These are phyloP conservation scores for Jimgerdemannia flammicorona DNA, from an alignment of 192 early-diverging fungal genomes.

Conservation along the genomic window DNA sequence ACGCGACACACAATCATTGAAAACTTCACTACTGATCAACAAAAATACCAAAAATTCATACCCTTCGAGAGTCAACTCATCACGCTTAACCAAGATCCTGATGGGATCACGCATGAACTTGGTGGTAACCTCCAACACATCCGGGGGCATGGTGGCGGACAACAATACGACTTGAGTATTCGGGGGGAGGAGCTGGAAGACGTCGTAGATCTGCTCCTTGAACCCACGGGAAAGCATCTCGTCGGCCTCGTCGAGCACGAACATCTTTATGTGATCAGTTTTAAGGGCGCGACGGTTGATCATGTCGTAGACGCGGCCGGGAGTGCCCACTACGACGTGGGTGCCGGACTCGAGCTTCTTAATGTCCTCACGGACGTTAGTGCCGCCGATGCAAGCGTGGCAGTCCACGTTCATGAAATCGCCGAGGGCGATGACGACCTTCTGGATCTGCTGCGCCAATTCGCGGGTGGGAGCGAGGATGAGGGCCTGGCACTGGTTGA, in stretches of 20 bases:
- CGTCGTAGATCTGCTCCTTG: conserved; percentile 98
- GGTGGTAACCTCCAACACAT: conserved; percentile 94
- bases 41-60: neutral
- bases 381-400: conserved; percentile 98
- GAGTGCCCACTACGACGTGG: conserved; percentile 97
- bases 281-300: conserved; percentile 88
- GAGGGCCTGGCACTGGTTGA: conserved; percentile 88
- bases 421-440: conserved; percentile 90
- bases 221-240: conserved; percentile 99
- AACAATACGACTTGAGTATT: conserved; percentile 95
- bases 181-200: conserved; percentile 89
- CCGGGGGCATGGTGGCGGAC: conserved; percentile 94
- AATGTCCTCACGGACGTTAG: conserved; percentile 89
- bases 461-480: conserved; percentile 98
- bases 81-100: conserved; percentile 98
- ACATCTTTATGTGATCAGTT: conserved; percentile 89
- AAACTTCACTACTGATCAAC: neutral
- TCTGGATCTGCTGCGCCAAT: conserved; percentile 97
- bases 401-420: conserved; percentile 94
- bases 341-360: conserved; percentile 72
- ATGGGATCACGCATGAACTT: conserved; percentile 99
- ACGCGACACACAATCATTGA: neutral
- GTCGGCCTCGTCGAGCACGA: conserved; percentile 99
- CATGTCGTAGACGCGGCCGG: conserved; percentile 99
- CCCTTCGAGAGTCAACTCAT: conserved; percentile 90